Percentiles rank a stretch among this genome's conserved stretches.
Evolutionary conservation across 202 grass and related monocot species (phyloP).

Genomic region (Panicum virgatum): DNA sequence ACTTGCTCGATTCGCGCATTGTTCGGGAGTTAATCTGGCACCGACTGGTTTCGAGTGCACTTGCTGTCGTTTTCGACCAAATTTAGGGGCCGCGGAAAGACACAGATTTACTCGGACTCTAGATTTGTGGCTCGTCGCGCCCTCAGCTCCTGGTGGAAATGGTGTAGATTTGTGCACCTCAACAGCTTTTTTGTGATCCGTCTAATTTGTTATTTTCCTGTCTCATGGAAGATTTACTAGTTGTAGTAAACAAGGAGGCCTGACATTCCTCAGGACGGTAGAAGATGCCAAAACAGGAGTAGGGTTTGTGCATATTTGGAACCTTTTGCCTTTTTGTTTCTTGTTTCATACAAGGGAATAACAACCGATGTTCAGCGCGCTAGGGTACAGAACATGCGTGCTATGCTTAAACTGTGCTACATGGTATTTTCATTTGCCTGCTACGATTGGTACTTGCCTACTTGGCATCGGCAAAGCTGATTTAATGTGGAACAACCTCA

Average conservation of each 20-base stretch:
- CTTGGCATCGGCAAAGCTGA: not conserved
- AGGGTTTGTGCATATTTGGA: not conserved
- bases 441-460: not conserved
- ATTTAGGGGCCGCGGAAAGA: not conserved
- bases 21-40: constrained; percentile 9
- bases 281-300: not conserved
- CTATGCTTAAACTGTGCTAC: not conserved
- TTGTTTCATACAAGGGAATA: not conserved
- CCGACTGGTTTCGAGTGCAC: not conserved
- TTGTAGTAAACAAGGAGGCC: not conserved
- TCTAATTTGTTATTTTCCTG: not conserved
- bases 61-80: not conserved
- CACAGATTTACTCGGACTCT: not conserved
- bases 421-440: not conserved
- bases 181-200: not conserved
- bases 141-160: not conserved
- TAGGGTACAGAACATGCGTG: not conserved
- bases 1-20: not conserved
- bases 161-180: constrained; percentile 24
- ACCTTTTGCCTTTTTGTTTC: not conserved
- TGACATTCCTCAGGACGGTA: not conserved
- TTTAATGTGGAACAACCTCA: constrained; percentile 1
- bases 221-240: not conserved
- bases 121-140: not conserved
- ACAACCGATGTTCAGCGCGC: not conserved